Base-by-base conservation (phyloP, 2,329 filamentous ascomycete species). In the Onygena corvina region DNA sequence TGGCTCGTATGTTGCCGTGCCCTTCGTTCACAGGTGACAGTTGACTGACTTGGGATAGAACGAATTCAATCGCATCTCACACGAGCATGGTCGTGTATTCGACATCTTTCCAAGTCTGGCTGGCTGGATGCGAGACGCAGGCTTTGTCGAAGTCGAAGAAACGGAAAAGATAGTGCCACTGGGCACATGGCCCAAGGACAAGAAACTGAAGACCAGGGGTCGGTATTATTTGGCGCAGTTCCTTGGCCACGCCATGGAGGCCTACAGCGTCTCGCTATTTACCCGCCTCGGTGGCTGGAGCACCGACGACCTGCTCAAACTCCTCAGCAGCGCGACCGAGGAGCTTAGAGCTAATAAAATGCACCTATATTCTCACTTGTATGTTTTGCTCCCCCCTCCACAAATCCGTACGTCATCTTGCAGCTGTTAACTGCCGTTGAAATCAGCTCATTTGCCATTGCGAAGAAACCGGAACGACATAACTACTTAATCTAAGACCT, bases 311-410 rank as follows among this genome's bases (percentile, higher is more conserved):
- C 53, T 57, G 4, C 55, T 58, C 42, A 50, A 54, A 8, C 34
- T 62, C 3, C 38, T 60, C 35, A 55, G 53, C 18, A 55, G 53
- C 9, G 50, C 60, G 12, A 54, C 56, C 7, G 34, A 55, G 5
- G 60, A 62, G 45, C 46, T 62, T 2, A 54, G 55, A 30, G 50
- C 51, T n/a, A 62, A 62, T 34, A 59, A 58, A 48, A 57, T 60
- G 50, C 60, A 62, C 48, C 44, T 60, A 4, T 62, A 62, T 48
- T 55, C 58, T 23, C 52, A 58, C 25, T 56, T 58, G 59, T 61
- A 46, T 35, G 59, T 57, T 21, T 21, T 33, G 8, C 14, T 38
- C 36, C n/a, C 8, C 11, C 30, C 12, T 9, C 30, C 9, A 33
- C 12, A 9, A 9, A n/a, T n/a, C n/a, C n/a, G n/a, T n/a, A n/a